These are phyloP conservation scores for Kwoniella sp. DNA, from an alignment of 768 basidiomycete species.

Conservation along the genomic window DNA sequence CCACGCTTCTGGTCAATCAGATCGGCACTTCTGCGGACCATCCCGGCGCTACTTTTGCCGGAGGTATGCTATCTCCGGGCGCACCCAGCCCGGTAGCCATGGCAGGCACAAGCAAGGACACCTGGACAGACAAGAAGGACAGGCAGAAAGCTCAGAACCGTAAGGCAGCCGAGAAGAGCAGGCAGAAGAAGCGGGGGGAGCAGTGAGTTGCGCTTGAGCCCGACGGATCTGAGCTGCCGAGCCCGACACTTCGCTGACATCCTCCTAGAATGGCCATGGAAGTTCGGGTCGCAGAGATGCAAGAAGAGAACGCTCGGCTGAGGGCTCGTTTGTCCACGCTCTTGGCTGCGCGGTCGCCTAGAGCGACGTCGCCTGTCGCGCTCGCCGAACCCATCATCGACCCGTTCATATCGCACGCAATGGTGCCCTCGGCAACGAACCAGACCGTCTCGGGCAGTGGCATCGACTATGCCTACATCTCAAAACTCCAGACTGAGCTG, in stretches of 20 bases:
- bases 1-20: too few relatives aligned
- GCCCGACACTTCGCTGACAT: not conserved
- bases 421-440: not conserved
- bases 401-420: too few relatives aligned
- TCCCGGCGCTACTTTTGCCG: too few relatives aligned
- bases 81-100: too few relatives aligned
- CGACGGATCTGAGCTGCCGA: not conserved
- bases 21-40: too few relatives aligned
- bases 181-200: slow-evolving; percentile 39
- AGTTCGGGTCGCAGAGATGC: slow-evolving; percentile 29
- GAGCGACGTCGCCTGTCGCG: too few relatives aligned
- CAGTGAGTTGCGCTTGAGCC: slow-evolving; percentile 26
- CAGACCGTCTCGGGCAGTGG: slow-evolving; percentile 11
- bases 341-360: too few relatives aligned
- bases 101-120: too few relatives aligned
- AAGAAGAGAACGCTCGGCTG: slow-evolving; percentile 42
- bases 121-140: slow-evolving; percentile 31
- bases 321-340: slow-evolving; percentile 30
- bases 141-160: slow-evolving; percentile 39
- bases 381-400: not conserved
- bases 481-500: slow-evolving; percentile 27
- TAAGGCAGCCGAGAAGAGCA: slow-evolving; percentile 42
- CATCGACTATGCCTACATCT: slow-evolving; percentile 27
- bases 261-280: slow-evolving; percentile 21
- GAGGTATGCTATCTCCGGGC: too few relatives aligned